Base-by-base conservation (phyloP, 768 basidiomycete species). In the Suillus subalutaceus region DNA sequence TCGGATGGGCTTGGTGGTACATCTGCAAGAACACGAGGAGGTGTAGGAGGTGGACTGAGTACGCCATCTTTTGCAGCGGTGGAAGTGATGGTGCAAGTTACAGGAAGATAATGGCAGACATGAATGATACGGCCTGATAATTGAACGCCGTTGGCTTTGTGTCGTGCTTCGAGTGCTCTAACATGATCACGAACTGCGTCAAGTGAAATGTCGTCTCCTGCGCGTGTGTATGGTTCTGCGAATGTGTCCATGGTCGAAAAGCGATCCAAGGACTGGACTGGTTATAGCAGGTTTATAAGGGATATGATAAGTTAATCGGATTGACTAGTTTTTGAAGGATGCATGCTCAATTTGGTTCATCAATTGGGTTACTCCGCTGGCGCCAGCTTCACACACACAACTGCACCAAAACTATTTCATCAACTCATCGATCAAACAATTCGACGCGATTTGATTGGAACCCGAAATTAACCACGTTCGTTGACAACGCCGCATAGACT, bases 91-190 rank as follows among this genome's bases (percentile, higher is more conserved):
- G 90, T 86, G 35, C 90, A 87, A 57, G 84, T 81, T 73, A 96
- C 83, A 67, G 94, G 94, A 64, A 96, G 89, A 74, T 95, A 93
- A 78, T 96, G 94, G 79, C 89, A 91, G 68, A 97, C 90, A 71
- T 97, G 96, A 72, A 99, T 86, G 75, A 97, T 92, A 52, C 96
- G 87, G 2, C 96, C 96, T 6, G 90, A 91, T 52, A 97, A 86
- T 1, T 86, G 82, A 64, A 91, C 86, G 52, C 89, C 91, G 65
- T 90, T 86, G 2, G 85, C 84, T 63, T 79, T 81, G 76, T 92
- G 91, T 63, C 90, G 84, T 0, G 84, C 84, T 78, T 97, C 92
- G 74, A 96, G 89, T 10, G 82, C 78, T 43, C 75, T 78, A 63
- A 97, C 90, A 69, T 91, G 88, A 6, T 84, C 84, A 57, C 91